These are phyloP conservation scores for Crotalaria pallida DNA, from an alignment of 306 rosid genomes.

Conservation along the genomic window DNA sequence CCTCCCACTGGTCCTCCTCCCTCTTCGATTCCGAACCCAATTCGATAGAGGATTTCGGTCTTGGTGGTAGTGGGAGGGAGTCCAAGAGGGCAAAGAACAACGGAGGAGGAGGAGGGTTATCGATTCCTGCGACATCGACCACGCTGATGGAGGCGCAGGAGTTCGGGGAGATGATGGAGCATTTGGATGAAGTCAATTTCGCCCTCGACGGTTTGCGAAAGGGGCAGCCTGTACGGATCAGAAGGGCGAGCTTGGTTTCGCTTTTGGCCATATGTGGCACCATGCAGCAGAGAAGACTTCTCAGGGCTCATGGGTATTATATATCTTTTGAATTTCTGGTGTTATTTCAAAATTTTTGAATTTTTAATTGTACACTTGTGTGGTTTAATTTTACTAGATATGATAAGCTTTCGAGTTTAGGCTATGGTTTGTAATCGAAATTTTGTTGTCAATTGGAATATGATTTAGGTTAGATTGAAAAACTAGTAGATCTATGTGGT, in stretches of 20 bases:
- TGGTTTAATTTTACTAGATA: no score
- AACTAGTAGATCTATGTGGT: constrained; percentile 5
- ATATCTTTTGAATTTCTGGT: neutral
- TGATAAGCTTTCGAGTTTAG: neutral
- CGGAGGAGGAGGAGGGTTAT: constrained; percentile 4
- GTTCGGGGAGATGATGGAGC: constrained; percentile 99
- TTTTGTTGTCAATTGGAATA: neutral
- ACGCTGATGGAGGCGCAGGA: constrained; percentile 99
- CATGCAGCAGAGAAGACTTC: constrained; percentile 76
- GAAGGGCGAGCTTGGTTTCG: constrained; percentile 81
- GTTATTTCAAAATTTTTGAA: constrained; percentile 10
- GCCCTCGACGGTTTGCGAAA: constrained; percentile 85
- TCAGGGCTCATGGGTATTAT: constrained; percentile 85
- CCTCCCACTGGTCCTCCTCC: constrained; percentile 64
- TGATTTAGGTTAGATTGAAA: constrained; percentile 1
- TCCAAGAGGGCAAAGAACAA: constrained; percentile 42
- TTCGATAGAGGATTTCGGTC: constrained; percentile 38
- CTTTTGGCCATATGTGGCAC: constrained; percentile 77
- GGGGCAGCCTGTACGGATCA: constrained; percentile 89
- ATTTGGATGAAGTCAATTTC: constrained; percentile 88
- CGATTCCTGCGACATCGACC: constrained; percentile 69
- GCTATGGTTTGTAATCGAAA: no score
- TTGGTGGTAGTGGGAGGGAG: constrained; percentile 32
- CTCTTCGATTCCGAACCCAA: constrained; percentile 67
- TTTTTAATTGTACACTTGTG: neutral